Base-by-base conservation (phyloP, 176 grass and related monocot species). In the Aegilops longissima region DNA sequence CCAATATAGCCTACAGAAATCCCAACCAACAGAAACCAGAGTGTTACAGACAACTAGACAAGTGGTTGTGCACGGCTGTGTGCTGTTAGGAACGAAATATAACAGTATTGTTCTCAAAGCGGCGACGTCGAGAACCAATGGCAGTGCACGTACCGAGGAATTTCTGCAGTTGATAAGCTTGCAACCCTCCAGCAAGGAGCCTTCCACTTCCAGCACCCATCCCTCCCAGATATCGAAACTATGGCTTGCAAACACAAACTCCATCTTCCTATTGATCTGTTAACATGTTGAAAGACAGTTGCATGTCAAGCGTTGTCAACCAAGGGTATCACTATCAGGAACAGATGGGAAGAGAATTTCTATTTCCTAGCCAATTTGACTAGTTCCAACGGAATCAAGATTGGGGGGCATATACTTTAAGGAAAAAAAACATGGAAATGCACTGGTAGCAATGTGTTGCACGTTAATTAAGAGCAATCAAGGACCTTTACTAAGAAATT, bases 201-300 rank as follows among this genome's bases (percentile, higher is more conserved):
- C 97, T 39, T 93, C 88, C 12, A 96, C 97, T 39, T 93, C 88
- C 12, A 96, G 82, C 80, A 85, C 94, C 97, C 97, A 99, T 62
- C 76, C 90, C 63, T 96, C 97, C 94, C 97, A 96, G 40, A 96
- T 80, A 83, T 96, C 97, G 54, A 99, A 99, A 80, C 81, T 93
- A 85, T 99, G 85, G 56, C 94, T 99, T 30, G 97, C 94, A 94
- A 99, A 99, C 61, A 99, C 94, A 85, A 91, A 96, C 74, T 99
- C 94, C 66, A 82, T 96, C 86, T 79, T 94, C 88, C 92, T 99
- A 81, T 99, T 99, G 23, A 99, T 96, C 94, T 99, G 89, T 70
- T 24, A 73, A 9, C 54, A 82, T 11, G 70, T 61, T 36, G 70
- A 47, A 61, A 71, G 23, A 82, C 31, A 35, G 42, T 49, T 65